Evolutionary conservation across 495 filamentous ascomycete species (phyloP), one percentile per base, ranked within the genome.

Genomic region (Podospora bellae-mahoneyi): DNA sequence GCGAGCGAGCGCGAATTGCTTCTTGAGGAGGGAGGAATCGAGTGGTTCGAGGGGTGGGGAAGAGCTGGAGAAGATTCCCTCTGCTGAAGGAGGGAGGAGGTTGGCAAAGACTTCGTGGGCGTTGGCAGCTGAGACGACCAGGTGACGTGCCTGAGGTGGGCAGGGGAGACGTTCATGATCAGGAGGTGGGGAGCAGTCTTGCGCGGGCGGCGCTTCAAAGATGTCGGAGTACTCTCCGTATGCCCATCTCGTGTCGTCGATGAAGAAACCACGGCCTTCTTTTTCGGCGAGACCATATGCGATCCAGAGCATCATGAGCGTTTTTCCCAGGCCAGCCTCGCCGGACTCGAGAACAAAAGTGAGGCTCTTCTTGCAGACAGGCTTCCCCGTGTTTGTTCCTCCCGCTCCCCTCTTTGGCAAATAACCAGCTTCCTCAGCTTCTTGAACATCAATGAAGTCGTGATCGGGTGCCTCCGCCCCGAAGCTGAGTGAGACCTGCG

Each of bases 241-340:
- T 1, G 88, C 85, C 91, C 91, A 94, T 66, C 87, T 81, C 5
- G 87, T 85, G 73, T 92, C 91, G 71, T 93, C 89, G 69, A 93
- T 78, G 77, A 92, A 92, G 72, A 93, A 94, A 1, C 85, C 83
- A 23, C 91, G 77, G 10, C 82, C 84, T 74, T 94, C 90, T 62
- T 85, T 83, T 71, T 87, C 78, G 5, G 91, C 90, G 48, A 93
- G 77, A 13, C 90, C 91, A 69, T 92, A 93, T 26, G 91, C 87
- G 68, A 86, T 88, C 90, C 91, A 94, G 48, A 93, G 69, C 74
- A 88, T 84, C 82, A 94, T 82, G 66, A 94, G 73, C 0, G 88
- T 84, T 48, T 84, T 87, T 7, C 91, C 91, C 4, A 94, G 75
- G 15, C 90, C 90, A 3, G 87, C 88, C 67, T 91, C 87, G 5